Conservation (phyloP, 2,329 filamentous ascomycete genomes). For the Fusarium sp. region DNA sequence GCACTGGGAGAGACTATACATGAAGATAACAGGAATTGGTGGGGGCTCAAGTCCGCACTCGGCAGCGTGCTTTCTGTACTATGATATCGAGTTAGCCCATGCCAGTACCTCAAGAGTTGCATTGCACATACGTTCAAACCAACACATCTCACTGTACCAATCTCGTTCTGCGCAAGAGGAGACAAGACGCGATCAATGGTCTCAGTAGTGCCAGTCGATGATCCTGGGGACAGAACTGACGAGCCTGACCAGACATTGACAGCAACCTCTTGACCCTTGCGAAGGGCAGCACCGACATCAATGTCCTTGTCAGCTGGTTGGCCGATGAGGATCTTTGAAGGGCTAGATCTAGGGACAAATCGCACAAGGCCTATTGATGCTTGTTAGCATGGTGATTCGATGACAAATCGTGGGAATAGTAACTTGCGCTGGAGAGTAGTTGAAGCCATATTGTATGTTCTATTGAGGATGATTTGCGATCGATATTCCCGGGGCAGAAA, state of each 20-base stretch:
- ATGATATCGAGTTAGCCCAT: background rate
- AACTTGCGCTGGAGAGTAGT: constrained; percentile 39
- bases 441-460: constrained; percentile 31
- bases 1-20: constrained; percentile 46
- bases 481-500: background rate
- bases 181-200: constrained; percentile 62
- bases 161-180: constrained; percentile 49
- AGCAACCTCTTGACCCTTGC: constrained; percentile 65
- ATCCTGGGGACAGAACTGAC: constrained; percentile 67
- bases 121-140: constrained; percentile 61
- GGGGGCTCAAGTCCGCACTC: constrained; percentile 66
- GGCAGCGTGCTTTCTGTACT: constrained; percentile 54
- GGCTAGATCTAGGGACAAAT: constrained; percentile 64
- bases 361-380: constrained; percentile 64
- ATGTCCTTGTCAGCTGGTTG: constrained; percentile 63
- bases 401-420: background rate
- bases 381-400: background rate
- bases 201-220: constrained; percentile 59
- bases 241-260: constrained; percentile 68
- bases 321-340: constrained; percentile 63
- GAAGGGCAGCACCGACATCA: constrained; percentile 68
- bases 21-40: constrained; percentile 66
- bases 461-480: background rate
- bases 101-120: no score
- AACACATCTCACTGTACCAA: constrained; percentile 69